Conservation (phyloP, 2,329 filamentous ascomycete species). For the Talaromyces sp. region DNA sequence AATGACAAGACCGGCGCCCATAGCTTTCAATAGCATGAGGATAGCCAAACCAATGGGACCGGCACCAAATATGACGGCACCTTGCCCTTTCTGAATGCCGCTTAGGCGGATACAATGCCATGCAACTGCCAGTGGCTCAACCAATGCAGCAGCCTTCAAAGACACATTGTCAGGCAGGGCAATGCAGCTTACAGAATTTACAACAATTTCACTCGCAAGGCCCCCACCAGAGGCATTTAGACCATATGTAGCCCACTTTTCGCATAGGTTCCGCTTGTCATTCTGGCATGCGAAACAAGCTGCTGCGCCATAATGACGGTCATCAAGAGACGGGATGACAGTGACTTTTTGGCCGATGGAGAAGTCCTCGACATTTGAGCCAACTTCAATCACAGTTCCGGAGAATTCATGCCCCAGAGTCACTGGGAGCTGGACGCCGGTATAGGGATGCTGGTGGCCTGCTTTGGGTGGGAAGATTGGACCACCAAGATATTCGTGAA, state of each 20-base stretch:
- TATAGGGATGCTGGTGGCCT: constrained; percentile 55
- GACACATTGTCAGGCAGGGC: constrained; percentile 26
- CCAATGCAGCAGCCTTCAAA: constrained; percentile 46
- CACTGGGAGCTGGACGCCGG: constrained; percentile 57
- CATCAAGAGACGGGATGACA: constrained; percentile 60
- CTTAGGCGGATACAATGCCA: constrained; percentile 62
- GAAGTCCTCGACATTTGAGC: constrained; percentile 48
- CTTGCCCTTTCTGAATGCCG: constrained; percentile 47
- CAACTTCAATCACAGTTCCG: constrained; percentile 59
- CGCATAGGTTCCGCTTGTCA: neutral
- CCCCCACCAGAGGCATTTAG: constrained; percentile 30
- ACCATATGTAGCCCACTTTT: neutral
- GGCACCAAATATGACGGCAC: constrained; percentile 58
- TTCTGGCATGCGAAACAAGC: constrained; percentile 55
- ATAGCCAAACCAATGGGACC: constrained; percentile 64
- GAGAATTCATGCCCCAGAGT: constrained; percentile 65
- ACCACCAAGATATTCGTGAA: constrained; percentile 53
- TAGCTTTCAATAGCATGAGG: constrained; percentile 57
- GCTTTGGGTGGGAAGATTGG: constrained; percentile 50
- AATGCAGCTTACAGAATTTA: constrained; percentile 30
- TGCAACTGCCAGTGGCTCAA: constrained; percentile 63
- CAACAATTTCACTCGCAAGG: constrained; percentile 29
- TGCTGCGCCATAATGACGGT: constrained; percentile 38
- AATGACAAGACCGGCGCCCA: constrained; percentile 56
- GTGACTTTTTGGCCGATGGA: constrained; percentile 57